A percentile compares a stretch with the other conserved stretches of the same genome.
Conservation (phyloP, 768 basidiomycete species). For the Trametes gibbosa region DNA sequence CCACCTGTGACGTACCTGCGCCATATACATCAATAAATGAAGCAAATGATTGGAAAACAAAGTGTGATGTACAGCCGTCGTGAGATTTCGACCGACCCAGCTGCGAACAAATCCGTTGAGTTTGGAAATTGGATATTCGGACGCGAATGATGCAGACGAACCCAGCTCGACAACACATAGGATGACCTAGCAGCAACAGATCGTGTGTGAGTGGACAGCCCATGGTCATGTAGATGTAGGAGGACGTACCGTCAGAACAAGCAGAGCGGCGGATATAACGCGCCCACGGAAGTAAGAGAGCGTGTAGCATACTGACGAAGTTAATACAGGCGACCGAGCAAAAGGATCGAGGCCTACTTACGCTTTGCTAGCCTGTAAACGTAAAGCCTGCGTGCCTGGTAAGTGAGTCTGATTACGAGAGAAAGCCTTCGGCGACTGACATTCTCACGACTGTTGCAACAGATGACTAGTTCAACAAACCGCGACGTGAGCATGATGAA, state of each 20-base stretch:
- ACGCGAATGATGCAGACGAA: neutral
- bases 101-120: neutral
- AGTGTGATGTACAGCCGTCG: too few species aligned
- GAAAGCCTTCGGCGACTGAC: neutral
- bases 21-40: too few species aligned
- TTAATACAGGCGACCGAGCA: neutral
- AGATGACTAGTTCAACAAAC: neutral
- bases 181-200: neutral
- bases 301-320: neutral
- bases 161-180: neutral
- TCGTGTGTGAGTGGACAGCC: too few species aligned
- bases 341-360: neutral
- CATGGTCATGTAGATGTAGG: neutral
- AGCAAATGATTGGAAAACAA: neutral
- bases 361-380: neutral
- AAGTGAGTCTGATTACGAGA: neutral
- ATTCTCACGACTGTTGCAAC: neutral
- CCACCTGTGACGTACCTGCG: too few species aligned
- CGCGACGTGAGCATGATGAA: too few species aligned
- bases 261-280: neutral
- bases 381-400: neutral
- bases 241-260: neutral
- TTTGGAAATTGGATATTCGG: neutral
- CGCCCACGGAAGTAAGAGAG: neutral
- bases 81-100: neutral